A percentile compares a stretch with the other conserved stretches of the same genome.
Conservation (phyloP, 352 stramenopile genomes). For the Stramenopiles sp. region DNA sequence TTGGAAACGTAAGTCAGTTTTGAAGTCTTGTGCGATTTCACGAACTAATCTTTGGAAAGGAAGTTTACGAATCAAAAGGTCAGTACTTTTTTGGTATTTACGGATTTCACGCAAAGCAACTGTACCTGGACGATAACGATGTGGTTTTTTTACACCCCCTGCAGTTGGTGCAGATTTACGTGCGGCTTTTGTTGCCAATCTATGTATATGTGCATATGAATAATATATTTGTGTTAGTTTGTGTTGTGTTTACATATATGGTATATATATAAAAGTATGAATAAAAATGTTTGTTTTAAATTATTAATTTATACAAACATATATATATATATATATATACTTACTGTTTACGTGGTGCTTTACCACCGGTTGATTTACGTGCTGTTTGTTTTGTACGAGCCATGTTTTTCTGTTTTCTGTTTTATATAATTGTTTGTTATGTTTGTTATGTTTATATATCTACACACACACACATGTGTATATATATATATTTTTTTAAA, state of each 20-base stretch:
- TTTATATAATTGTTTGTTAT: conserved; percentile 4
- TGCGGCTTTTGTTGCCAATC: conserved; percentile 65
- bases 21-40: conserved; percentile 80
- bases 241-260: too few species aligned
- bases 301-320: too few species aligned
- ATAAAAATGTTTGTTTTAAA: too few species aligned
- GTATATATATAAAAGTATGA: too few species aligned
- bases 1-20: conserved; percentile 86
- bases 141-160: conserved; percentile 75
- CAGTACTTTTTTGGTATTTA: conserved; percentile 75
- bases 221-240: too few species aligned
- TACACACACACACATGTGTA: too few species aligned
- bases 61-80: conserved; percentile 82
- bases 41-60: conserved; percentile 85
- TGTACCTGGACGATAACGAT: conserved; percentile 20
- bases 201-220: too few species aligned
- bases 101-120: conserved; percentile 81
- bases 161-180: conserved; percentile 68
- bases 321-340: too few species aligned
- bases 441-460: too few species aligned
- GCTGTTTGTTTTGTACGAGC: conserved; percentile 87
- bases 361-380: conserved; percentile 79
- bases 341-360: conserved; percentile 80
- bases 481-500: too few species aligned
- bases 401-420: conserved; percentile 30